Evolutionary conservation across 2,329 filamentous ascomycete genomes (phyloP).

Genomic region (Pestalotiopsis sp.): DNA sequence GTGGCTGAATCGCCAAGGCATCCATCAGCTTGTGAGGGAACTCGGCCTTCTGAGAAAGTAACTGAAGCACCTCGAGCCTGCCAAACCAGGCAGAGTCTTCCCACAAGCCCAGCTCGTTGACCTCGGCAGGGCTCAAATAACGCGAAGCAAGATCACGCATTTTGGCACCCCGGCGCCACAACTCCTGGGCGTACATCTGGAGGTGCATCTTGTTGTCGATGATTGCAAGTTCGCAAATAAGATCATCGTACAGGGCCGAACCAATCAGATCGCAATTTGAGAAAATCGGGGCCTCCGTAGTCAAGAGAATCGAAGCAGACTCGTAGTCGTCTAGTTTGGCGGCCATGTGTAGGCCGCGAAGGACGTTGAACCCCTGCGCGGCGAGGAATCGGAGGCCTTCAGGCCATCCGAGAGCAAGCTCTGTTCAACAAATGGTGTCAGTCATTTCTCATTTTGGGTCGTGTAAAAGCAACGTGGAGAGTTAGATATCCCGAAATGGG

Average conservation of each 20-base stretch:
- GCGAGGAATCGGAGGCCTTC: neutral
- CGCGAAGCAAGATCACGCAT: neutral
- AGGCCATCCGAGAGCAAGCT: neutral
- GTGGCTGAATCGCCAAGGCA: neutral
- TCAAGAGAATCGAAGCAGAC: neutral
- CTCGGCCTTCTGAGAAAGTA: neutral
- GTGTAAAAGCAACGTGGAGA: too few species aligned
- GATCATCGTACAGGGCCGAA: neutral
- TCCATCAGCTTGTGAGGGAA: neutral
- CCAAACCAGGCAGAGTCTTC: neutral
- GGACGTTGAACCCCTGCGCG: neutral
- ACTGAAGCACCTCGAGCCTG: neutral
- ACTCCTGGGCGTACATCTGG: neutral
- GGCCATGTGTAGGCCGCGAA: neutral
- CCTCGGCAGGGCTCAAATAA: neutral
- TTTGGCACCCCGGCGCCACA: neutral
- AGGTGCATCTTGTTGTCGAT: neutral
- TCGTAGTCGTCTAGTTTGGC: neutral
- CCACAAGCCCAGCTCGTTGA: neutral
- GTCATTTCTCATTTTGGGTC: too few species aligned
- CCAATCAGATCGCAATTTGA: neutral
- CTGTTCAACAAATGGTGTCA: too few species aligned
- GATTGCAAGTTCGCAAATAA: neutral
- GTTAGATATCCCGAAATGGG: too few species aligned
- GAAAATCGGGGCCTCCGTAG: neutral